A percentile compares a stretch with the other conserved stretches of the same genome.
phyloP scores from a whole-genome alignment of 805 yeast genomes.

The Nakazawaea wickerhamii region DNA sequence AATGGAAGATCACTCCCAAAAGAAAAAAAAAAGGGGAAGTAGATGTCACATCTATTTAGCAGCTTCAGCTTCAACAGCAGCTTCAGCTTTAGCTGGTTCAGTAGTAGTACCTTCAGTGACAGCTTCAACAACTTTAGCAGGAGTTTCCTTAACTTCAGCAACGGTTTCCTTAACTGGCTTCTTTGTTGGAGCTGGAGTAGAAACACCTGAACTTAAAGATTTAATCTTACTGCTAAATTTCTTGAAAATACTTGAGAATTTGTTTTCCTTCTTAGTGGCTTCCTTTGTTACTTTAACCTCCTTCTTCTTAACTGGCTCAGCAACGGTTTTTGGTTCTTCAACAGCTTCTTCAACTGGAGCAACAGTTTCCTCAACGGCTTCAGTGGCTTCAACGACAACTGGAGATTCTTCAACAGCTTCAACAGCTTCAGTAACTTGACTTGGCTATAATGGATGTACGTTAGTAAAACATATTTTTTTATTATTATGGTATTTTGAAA shows the following conservation, averaged over 20 bases:
- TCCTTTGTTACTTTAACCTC: background rate
- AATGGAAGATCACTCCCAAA: background rate
- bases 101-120: background rate
- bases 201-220: conserved; percentile 12
- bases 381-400: conserved; percentile 1
- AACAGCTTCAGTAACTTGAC: conserved; percentile 1
- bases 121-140: conserved; percentile 6
- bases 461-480: background rate
- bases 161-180: conserved; percentile 12
- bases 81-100: background rate
- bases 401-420: conserved; percentile 8
- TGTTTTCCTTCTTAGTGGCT: conserved; percentile 5
- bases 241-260: background rate
- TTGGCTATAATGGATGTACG: conserved; percentile 1
- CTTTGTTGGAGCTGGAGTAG: conserved; percentile 15
- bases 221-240: conserved; percentile 15
- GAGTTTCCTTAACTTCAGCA: background rate
- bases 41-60: background rate
- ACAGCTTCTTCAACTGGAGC: background rate
- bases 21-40: background rate
- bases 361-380: background rate
- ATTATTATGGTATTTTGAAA: background rate
- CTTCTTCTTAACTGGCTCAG: background rate
- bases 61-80: conserved; percentile 1
- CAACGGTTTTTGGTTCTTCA: background rate